A percentile compares a stretch with the other conserved stretches of the same genome.
Evolutionary conservation across 176 grass and related monocot genomes (phyloP).

Genomic region (Eleusine indica): DNA sequence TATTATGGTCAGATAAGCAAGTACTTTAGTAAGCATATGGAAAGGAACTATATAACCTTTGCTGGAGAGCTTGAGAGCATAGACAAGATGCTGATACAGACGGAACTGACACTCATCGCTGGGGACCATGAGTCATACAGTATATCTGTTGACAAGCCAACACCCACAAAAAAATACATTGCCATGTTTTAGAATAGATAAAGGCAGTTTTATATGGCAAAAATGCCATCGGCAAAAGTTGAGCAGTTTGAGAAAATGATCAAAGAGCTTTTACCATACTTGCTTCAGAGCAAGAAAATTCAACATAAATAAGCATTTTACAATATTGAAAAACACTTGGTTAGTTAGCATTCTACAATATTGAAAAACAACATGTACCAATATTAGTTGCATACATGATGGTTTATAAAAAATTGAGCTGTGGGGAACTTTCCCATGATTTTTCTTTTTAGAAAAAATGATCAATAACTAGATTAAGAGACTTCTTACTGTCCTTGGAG

Average conservation of each 20-base stretch:
- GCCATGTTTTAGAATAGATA: too few relatives aligned
- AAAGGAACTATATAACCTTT: conserved; percentile 57
- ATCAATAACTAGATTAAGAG: background rate
- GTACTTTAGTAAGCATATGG: background rate
- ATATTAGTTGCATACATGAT: too few relatives aligned
- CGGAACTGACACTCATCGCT: conserved; percentile 86
- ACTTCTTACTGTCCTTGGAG: too few relatives aligned
- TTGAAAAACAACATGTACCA: too few relatives aligned
- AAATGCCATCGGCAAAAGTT: too few relatives aligned
- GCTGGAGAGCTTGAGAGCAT: conserved; percentile 88
- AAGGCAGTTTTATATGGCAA: too few relatives aligned
- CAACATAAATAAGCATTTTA: too few relatives aligned
- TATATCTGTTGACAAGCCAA: conserved; percentile 65
- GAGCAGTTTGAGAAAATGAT: too few relatives aligned
- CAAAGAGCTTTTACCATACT: background rate
- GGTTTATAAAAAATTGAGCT: too few relatives aligned
- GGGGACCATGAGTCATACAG: conserved; percentile 93
- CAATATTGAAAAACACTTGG: background rate
- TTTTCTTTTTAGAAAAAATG: background rate
- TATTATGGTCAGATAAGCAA: conserved; percentile 30
- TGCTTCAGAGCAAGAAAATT: background rate
- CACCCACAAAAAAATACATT: background rate
- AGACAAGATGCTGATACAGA: conserved; percentile 90
- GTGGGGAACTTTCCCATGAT: too few relatives aligned
- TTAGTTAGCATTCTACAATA: background rate